Percentiles rank a stretch among this genome's conserved stretches.
Evolutionary conservation across 805 yeast species (phyloP).

Genomic region (Wickerhamiella bombiphila): DNA sequence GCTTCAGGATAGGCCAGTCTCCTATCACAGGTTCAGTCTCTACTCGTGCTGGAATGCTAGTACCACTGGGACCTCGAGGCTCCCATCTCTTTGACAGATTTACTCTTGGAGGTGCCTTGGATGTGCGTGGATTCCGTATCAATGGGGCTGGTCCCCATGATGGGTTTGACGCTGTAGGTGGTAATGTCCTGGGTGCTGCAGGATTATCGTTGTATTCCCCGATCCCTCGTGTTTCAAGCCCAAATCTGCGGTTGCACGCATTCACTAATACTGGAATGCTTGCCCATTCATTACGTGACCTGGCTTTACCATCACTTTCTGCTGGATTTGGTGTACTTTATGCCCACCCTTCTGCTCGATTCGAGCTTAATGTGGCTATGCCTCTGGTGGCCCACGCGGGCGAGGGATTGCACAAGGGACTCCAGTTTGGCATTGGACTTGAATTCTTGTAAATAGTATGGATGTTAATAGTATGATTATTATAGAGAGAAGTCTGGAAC

Average conservation of each 20-base stretch:
- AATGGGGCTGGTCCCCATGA: constrained; percentile 56
- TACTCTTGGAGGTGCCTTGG: constrained; percentile 66
- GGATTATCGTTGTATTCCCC: constrained; percentile 47
- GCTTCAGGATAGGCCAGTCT: constrained; percentile 16
- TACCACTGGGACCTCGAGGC: constrained; percentile 10
- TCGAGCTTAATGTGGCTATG: constrained; percentile 49
- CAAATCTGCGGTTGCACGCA: constrained; percentile 47
- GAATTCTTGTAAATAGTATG: constrained; percentile 32
- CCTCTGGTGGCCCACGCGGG: constrained; percentile 40
- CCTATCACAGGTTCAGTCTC: constrained; percentile 10
- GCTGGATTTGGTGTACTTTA: constrained; percentile 48
- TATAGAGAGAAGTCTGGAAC: neutral
- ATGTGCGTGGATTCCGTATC: constrained; percentile 52
- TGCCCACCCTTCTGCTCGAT: constrained; percentile 49
- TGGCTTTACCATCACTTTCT: constrained; percentile 33
- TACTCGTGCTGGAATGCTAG: constrained; percentile 14
- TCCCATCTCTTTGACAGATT: constrained; percentile 67
- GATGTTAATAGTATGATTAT: neutral
- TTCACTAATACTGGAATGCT: constrained; percentile 56
- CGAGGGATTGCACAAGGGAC: constrained; percentile 45
- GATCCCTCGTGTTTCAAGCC: constrained; percentile 36
- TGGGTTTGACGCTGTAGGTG: constrained; percentile 47
- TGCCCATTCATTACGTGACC: constrained; percentile 17
- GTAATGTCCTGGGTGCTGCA: constrained; percentile 41
- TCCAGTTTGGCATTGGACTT: constrained; percentile 52